A percentile compares a stretch with the other conserved stretches of the same genome.
Conservation (phyloP, 257 asterid genomes). For the Solanum arcanum region DNA sequence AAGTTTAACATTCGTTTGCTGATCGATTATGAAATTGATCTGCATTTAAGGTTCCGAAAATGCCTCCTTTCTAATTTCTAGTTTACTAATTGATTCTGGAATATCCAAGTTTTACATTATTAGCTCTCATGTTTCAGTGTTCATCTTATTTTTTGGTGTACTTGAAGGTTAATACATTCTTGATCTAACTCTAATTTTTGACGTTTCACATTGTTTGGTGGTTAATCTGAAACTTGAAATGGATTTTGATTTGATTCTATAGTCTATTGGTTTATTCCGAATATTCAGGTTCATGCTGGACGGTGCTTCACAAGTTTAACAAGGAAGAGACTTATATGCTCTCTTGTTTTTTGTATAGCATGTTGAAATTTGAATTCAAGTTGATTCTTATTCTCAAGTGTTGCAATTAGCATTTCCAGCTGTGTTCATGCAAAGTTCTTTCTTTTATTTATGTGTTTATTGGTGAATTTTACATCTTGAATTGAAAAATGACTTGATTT, state of each 20-base stretch:
- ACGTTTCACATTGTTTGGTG: not conserved
- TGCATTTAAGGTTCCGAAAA: not conserved
- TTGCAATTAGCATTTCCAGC: not conserved
- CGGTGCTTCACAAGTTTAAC: not conserved
- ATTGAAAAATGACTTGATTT: not conserved
- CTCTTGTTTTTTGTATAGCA: not conserved
- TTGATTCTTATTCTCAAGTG: not conserved
- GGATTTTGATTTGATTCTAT: not conserved
- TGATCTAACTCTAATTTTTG: not conserved
- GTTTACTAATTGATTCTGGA: not conserved
- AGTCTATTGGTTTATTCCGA: not conserved
- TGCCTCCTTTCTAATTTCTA: not conserved
- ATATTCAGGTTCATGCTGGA: not conserved
- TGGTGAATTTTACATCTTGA: not conserved
- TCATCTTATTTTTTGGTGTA: not conserved
- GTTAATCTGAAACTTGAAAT: not conserved
- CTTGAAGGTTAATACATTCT: not conserved
- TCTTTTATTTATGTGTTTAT: not conserved
- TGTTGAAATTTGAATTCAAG: not conserved
- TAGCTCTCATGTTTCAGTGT: not conserved
- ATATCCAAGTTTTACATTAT: not conserved
- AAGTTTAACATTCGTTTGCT: not conserved
- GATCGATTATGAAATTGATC: not conserved
- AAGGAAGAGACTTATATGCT: not conserved
- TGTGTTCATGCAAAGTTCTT: not conserved